Base-by-base conservation (phyloP, 2,329 filamentous ascomycete genomes). In the Fusarium sp. region DNA sequence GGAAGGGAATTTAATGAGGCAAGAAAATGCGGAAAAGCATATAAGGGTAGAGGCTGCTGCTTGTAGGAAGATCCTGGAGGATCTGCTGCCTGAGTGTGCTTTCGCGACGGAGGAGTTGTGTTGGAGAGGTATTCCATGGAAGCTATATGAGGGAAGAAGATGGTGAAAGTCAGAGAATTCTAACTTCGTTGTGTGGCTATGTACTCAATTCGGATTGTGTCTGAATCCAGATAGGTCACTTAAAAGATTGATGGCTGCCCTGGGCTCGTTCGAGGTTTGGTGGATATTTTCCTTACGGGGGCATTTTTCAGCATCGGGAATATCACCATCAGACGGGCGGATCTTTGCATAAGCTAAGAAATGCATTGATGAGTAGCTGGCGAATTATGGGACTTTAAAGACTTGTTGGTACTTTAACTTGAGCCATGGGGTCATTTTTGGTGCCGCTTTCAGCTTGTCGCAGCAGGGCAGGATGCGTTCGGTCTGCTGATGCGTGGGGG, bases 401-500 rank as follows among this genome's bases (percentile, higher is more conserved):
- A 30, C 30, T 30, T 30, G 30, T 30, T 11, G 10, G 2, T 10
- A n/a, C 15, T 26, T 20, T 9, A 10, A 41, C 2, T 8, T 34
- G 3, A 34, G 16, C 10, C 18, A 49, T 49, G 31, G 45, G 23
- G n/a, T 11, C 46, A 16, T 9, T 18, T 45, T 45, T 16, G 13
- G 34, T 50, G n/a, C 47, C 34, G n/a, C 23, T 51, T 40, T 18
- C 34, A 38, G 23, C 23, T 23, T 51, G 3, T 18, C 10, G 47
- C 34, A 30, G 47, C 23, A 51, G 34, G 47, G 34, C 7, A 15
- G 13, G 23, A 18, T 31, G 42, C 16, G 30, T 45, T 20, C 16
- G 4, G 47, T 51, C 47, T 30, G 47, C 47, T 51, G 47, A 51
- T 26, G 38, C 34, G 47, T 51, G 34, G 47, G 47, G 47, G 47